Evolutionary conservation across 1,284 basidiomycete genomes (phyloP).

Genomic region (Mycena sp.): DNA sequence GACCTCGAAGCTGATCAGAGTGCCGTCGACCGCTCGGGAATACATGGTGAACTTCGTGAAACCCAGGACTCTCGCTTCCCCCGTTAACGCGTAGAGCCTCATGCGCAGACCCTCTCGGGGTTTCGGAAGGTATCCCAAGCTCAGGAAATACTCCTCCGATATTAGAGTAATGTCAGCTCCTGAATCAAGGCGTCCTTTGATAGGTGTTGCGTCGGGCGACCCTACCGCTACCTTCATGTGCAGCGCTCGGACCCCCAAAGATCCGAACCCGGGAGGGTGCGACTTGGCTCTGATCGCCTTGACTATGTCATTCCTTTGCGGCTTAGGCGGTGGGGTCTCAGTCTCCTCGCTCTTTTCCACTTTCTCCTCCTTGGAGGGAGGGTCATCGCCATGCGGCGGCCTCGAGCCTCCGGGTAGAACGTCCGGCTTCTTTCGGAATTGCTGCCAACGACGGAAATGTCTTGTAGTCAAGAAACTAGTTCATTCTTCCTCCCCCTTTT

Average conservation of each 20-base stretch:
- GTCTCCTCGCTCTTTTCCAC: too few species aligned
- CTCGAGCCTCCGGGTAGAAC: too few species aligned
- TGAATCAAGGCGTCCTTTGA: background rate
- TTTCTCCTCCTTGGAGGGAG: too few species aligned
- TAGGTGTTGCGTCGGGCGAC: background rate
- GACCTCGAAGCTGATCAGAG: background rate
- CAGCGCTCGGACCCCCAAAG: background rate
- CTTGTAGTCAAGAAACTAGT: too few species aligned
- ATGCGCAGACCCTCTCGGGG: background rate
- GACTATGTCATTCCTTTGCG: background rate
- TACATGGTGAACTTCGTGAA: background rate
- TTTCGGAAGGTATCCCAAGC: background rate
- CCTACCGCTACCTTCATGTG: background rate
- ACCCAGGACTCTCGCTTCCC: background rate
- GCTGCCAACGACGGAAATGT: too few species aligned
- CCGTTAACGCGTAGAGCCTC: background rate
- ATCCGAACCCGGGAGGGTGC: background rate
- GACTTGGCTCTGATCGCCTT: background rate
- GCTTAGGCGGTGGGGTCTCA: background rate
- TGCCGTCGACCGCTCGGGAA: too few species aligned
- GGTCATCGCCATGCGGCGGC: too few species aligned
- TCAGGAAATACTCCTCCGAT: background rate
- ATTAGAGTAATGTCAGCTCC: too few species aligned
- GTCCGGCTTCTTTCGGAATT: too few species aligned
- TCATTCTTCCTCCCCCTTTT: too few species aligned